A percentile compares a stretch with the other conserved stretches of the same genome.
Evolutionary conservation across 2,329 filamentous ascomycete species (phyloP).

Genomic region (Xylariaceae sp.): DNA sequence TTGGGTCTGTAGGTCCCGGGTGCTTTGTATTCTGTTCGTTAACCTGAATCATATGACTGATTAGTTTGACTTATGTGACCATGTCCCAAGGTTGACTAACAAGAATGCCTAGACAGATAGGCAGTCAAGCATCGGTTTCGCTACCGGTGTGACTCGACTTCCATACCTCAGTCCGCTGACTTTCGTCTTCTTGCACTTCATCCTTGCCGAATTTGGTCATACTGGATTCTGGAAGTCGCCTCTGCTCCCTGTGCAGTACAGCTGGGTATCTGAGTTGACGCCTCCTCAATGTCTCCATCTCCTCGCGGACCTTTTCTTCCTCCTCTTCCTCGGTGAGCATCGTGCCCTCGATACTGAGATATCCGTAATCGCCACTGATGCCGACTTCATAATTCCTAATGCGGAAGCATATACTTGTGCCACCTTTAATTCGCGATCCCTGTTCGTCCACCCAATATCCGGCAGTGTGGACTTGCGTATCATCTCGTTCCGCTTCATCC

Average conservation of each 20-base stretch:
- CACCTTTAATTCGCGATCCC: constrained; percentile 66
- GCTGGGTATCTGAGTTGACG: constrained; percentile 47
- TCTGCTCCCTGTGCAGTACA: constrained; percentile 33
- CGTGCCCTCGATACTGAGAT: constrained; percentile 87
- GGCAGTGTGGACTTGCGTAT: constrained; percentile 58
- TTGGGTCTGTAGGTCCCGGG: neutral
- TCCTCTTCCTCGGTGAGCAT: constrained; percentile 76
- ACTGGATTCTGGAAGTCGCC: constrained; percentile 57
- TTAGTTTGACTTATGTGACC: neutral
- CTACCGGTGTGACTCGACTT: constrained; percentile 41
- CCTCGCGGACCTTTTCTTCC: constrained; percentile 60
- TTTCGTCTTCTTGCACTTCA: constrained; percentile 51
- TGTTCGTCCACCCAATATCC: constrained; percentile 78
- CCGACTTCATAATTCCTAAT: constrained; percentile 86
- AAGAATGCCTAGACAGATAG: neutral
- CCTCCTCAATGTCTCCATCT: constrained; percentile 49
- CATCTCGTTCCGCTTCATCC: constrained; percentile 46
- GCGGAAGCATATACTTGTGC: constrained; percentile 74
- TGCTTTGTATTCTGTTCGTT: neutral
- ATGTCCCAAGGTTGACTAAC: neutral
- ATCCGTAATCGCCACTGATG: constrained; percentile 75
- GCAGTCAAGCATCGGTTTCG: constrained; percentile 19
- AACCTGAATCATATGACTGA: neutral
- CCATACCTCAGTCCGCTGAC: constrained; percentile 42
- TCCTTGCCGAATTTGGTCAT: constrained; percentile 61